Percentiles rank a stretch among this genome's conserved stretches.
These are phyloP conservation scores for Glarea lozoyensis DNA, from an alignment of 495 filamentous ascomycete species.

Conservation along the genomic window DNA sequence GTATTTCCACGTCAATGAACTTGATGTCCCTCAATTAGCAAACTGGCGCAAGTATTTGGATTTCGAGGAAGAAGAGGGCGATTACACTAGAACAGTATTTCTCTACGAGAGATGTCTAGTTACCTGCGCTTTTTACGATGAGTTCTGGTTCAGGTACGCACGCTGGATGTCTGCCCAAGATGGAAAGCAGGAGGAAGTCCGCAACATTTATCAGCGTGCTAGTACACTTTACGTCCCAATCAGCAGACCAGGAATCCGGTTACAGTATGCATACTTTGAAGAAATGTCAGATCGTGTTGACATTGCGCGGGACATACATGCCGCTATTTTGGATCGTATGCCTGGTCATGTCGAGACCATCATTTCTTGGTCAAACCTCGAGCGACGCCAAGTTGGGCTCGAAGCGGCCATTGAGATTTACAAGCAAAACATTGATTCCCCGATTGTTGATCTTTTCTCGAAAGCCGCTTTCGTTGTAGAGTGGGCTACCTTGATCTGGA, in stretches of 20 bases:
- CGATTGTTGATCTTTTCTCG: conserved; percentile 62
- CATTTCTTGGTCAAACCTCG: conserved; percentile 77
- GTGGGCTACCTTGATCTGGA: conserved; percentile 87
- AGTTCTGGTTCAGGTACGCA: conserved; percentile 97
- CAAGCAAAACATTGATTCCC: conserved; percentile 67
- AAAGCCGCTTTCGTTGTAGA: conserved; percentile 84
- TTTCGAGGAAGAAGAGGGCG: conserved; percentile 83
- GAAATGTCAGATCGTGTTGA: conserved; percentile 70
- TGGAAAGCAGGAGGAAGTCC: conserved; percentile 79
- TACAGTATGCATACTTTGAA: conserved; percentile 93
- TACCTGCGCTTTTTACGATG: conserved; percentile 88
- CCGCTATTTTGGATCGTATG: conserved; percentile 56
- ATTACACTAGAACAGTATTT: conserved; percentile 65
- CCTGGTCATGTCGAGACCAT: conserved; percentile 82
- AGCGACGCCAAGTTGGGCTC: conserved; percentile 74
- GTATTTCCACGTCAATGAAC: conserved; percentile 92
- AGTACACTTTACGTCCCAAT: conserved; percentile 80
- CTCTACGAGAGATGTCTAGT: conserved; percentile 92
- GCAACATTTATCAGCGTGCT: conserved; percentile 88
- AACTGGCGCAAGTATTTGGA: conserved; percentile 98
- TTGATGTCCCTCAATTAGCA: conserved; percentile 75
- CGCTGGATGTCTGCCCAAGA: conserved; percentile 88
- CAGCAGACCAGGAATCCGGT: conserved; percentile 64
- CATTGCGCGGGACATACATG: conserved; percentile 74
- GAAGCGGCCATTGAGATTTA: conserved; percentile 84